Evolutionary conservation across 2,329 filamentous ascomycete species (phyloP), one percentile per base, ranked within the genome.

Genomic region (Neocucurbitaria cava): DNA sequence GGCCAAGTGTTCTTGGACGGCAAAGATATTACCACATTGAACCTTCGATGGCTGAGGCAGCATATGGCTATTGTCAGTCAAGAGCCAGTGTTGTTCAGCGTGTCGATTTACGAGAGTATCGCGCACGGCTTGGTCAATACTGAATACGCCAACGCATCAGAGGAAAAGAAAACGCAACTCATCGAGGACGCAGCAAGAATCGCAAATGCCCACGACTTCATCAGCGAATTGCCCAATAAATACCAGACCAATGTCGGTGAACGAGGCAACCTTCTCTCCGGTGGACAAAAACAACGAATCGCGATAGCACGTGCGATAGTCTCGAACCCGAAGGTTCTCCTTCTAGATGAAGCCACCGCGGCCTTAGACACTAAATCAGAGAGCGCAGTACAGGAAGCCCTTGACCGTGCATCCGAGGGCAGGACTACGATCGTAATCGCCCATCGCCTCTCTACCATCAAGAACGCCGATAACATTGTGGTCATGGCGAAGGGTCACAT

Each of bases 211-310:
- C 93, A 98, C 72, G 92, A 96, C 61, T 99, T 99, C 72, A 89
- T 99, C 62, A 85, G 81, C 5, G 78, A 83, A 11, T 83, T 98
- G 1, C 92, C 95, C 0, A 90, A 98, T 64, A 90, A 90, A 1
- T 98, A 98, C 68, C 86, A 96, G 62, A 98, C 95, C 0, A 88
- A 96, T 62, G 94, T 98, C n/a, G 95, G 95, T 52, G 92, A 98
- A 76, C 89, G 93, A 59, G 95, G 95, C 9, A 96, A 96, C 72
- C 79, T 97, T 47, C 83, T 99, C 8, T 96, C 91, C 50, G 95
- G 95, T 73, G 95, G 95, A 31, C 95, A 99, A 77, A 96, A 97
- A 76, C 95, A 98, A 77, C 91, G 95, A 65, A 96, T 98, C 70
- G 93, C 94, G 11, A 97, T 98, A 75, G 92, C 94, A 7, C 85